Evolutionary conservation across 805 yeast species (phyloP).

Genomic region (Tetrapisispora iriomotensis): DNA sequence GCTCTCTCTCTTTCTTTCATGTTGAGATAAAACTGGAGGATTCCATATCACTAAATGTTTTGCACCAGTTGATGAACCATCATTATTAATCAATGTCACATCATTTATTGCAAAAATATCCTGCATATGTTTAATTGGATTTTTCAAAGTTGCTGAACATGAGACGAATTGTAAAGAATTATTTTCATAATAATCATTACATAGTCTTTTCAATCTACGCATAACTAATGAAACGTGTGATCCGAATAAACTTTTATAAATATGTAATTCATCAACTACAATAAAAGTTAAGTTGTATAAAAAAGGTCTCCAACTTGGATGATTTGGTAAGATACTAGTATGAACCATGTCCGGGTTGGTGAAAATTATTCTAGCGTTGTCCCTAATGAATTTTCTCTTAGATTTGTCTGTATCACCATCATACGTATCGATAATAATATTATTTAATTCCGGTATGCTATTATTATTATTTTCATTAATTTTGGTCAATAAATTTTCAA

Average conservation of each 20-base stretch:
- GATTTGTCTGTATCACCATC: constrained; percentile 85
- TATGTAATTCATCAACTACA: constrained; percentile 79
- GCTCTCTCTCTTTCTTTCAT: constrained; percentile 49
- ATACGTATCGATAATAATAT: constrained; percentile 60
- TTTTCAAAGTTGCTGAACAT: constrained; percentile 85
- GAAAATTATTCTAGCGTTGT: constrained; percentile 67
- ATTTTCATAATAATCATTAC: constrained; percentile 30
- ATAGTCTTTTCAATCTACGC: constrained; percentile 63
- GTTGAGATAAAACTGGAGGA: constrained; percentile 61
- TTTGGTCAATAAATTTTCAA: constrained; percentile 44
- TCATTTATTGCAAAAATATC: constrained; percentile 60
- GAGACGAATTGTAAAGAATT: constrained; percentile 57
- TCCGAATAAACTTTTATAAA: constrained; percentile 85
- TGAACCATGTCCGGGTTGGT: constrained; percentile 95
- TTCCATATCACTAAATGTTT: constrained; percentile 76
- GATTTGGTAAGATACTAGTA: constrained; percentile 70
- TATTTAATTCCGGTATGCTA: constrained; percentile 38
- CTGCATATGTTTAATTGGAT: constrained; percentile 65
- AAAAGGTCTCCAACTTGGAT: constrained; percentile 64
- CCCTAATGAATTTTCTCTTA: constrained; percentile 44
- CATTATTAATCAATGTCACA: constrained; percentile 52
- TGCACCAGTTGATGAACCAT: constrained; percentile 83
- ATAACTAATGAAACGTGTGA: constrained; percentile 81
- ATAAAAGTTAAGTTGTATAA: constrained; percentile 56
- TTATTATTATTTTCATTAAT: constrained; percentile 39